phyloP scores from a whole-genome alignment of 2,329 filamentous ascomycete species.

The Fusarium ramigenum region DNA sequence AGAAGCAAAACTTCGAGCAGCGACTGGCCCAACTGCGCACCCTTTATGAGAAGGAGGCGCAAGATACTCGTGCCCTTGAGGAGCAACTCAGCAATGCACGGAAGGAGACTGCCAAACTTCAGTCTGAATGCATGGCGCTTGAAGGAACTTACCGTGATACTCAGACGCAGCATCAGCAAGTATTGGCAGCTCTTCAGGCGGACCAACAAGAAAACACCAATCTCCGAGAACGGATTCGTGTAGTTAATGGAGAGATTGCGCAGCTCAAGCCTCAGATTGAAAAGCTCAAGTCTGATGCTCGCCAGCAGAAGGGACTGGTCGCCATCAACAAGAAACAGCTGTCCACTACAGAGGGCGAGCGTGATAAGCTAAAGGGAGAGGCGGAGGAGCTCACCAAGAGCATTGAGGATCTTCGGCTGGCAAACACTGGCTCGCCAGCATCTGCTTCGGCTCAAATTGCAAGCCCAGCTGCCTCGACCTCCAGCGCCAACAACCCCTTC shows the following conservation, averaged over 20 bases:
- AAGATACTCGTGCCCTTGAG: conserved; percentile 84
- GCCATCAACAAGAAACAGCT: conserved; percentile 99
- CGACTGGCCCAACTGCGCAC: conserved; percentile 85
- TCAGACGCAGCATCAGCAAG: conserved; percentile 81
- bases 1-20: conserved; percentile 93
- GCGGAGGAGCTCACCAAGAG: conserved; percentile 73
- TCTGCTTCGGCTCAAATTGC: conserved; percentile 61
- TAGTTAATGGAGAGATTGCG: conserved; percentile 82
- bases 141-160: conserved; percentile 85
- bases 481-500: conserved; percentile 92
- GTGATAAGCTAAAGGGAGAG: conserved; percentile 86
- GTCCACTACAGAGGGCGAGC: conserved; percentile 85
- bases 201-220: conserved; percentile 89
- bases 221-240: conserved; percentile 87
- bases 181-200: conserved; percentile 77
- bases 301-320: conserved; percentile 94
- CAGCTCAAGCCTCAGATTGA: conserved; percentile 91
- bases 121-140: conserved; percentile 83
- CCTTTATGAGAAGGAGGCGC: conserved; percentile 93
- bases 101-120: conserved; percentile 83
- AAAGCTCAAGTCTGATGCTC: conserved; percentile 89
- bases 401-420: conserved; percentile 67
- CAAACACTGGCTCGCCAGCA: conserved; percentile 60
- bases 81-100: conserved; percentile 81
- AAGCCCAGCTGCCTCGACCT: conserved; percentile 74